Percentiles rank a stretch among this genome's conserved stretches.
Evolutionary conservation across 495 filamentous ascomycete genomes (phyloP).

Genomic region (Neurospora intermedia): DNA sequence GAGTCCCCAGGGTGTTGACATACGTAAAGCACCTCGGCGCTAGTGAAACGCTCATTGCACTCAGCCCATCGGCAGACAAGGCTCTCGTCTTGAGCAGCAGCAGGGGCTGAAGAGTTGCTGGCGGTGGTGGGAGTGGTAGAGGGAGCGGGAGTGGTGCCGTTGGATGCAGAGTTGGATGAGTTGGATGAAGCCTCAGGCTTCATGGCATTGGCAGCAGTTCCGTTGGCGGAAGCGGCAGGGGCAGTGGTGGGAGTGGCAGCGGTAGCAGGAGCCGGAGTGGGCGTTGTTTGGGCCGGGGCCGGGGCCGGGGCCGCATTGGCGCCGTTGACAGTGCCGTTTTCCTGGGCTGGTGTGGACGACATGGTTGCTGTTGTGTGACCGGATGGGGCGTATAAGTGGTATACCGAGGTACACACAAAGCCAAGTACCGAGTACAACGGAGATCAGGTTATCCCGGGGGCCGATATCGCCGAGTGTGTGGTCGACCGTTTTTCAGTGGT

Average conservation of each 20-base stretch:
- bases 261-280: neutral
- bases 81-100: constrained; percentile 42
- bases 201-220: neutral
- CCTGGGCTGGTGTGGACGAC: constrained; percentile 9
- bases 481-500: neutral
- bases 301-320: constrained; percentile 1
- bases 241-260: neutral
- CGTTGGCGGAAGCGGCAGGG: neutral
- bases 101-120: constrained; percentile 22
- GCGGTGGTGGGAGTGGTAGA: constrained; percentile 28
- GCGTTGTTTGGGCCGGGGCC: neutral
- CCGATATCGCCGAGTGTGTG: neutral
- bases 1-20: constrained; percentile 24
- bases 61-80: constrained; percentile 78
- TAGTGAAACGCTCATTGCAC: constrained; percentile 70
- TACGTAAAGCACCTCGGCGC: constrained; percentile 84
- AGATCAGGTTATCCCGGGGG: neutral
- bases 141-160: constrained; percentile 34
- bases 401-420: neutral
- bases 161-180: constrained; percentile 25
- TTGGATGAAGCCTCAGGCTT: constrained; percentile 7
- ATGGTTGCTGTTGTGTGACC: constrained; percentile 5
- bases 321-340: constrained; percentile 3
- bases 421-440: neutral
- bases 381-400: neutral